Base-by-base conservation (phyloP, 1,284 basidiomycete genomes). In the Schizophyllum amplum region DNA sequence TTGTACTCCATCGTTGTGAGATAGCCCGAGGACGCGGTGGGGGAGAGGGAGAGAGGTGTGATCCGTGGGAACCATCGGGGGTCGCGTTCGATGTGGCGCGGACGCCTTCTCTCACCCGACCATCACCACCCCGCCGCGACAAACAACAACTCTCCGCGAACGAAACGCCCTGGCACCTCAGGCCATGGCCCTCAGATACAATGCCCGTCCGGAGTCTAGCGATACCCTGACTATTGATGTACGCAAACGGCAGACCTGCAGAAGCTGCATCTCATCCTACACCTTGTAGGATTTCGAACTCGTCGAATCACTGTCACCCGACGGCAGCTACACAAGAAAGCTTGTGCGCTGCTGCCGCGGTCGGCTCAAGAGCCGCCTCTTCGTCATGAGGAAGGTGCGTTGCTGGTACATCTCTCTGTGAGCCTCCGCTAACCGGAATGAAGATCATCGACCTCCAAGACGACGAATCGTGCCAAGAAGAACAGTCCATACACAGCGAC, bases 1-100 rank as follows among this genome's bases (percentile, higher is more conserved):
- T 83, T 83, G 64, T 75, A 77, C 61, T 87, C 82, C 88, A 92
- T 92, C 52, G 65, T 71, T 51, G 22, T n/a, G n/a, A n/a, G n/a
- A n/a, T n/a, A n/a, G 33, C 33, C 17, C 33, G 33, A 17, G 33
- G 13, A 17, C 33, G 33, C 17, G 17, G 33, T 13, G 11, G 33
- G 33, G 7, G 33, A 42, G 17, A 17, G 33, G 17, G 33, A 17
- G 13, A 42, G 17, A 17, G 33, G 33, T 17, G 33, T 42, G 33
- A 42, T 17, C 13, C 33, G 33, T 42, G 33, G 33, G 33, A 42
- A 42, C 33, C 33, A n/a, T n/a, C 33, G 33, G 11, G 17, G 11
- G 33, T 42, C 33, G 33, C 33, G 33, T 13, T 42, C 13, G 11
- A 13, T 42, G 33, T 42, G 33, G 33, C 33, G 33, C 33, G 33